Conservation (phyloP, 2,329 filamentous ascomycete genomes). For the Hypoxylon rubiginosum region DNA sequence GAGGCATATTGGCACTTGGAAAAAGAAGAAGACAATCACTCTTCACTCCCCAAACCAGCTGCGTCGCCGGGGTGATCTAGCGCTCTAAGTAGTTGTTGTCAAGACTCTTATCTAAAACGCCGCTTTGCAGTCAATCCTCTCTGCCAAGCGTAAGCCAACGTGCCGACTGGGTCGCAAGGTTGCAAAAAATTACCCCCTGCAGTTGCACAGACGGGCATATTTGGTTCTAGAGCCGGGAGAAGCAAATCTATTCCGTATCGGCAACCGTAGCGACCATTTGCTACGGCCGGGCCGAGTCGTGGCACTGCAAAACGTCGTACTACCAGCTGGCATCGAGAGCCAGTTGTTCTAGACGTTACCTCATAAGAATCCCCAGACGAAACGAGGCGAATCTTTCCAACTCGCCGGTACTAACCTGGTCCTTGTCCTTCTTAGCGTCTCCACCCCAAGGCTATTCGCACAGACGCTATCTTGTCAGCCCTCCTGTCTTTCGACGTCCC, state of each 20-base stretch:
- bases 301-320: conserved; percentile 30
- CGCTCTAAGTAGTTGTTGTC: conserved; percentile 16
- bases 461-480: conserved; percentile 36
- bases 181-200: conserved; percentile 4
- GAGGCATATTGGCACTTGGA: conserved; percentile 10
- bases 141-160: conserved; percentile 16
- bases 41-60: conserved; percentile 13
- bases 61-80: conserved; percentile 15
- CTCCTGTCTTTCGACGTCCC: conserved; percentile 32
- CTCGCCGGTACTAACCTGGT: conserved; percentile 39
- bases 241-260: conserved; percentile 20
- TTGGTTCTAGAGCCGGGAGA: conserved; percentile 16
- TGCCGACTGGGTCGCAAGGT: conserved; percentile 16
- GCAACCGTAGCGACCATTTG: conserved; percentile 23
- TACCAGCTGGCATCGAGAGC: conserved; percentile 20
- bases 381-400: conserved; percentile 36
- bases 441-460: conserved; percentile 35
- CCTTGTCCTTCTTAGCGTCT: conserved; percentile 40
- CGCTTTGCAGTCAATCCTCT: conserved; percentile 5
- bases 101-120: conserved; percentile 9
- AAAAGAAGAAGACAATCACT: conserved; percentile 17
- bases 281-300: conserved; percentile 28
- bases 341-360: conserved; percentile 30
- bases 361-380: conserved; percentile 14
- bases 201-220: conserved; percentile 14